Percentiles rank a stretch among this genome's conserved stretches.
phyloP scores from a whole-genome alignment of 164 flowering plant genomes.

The Berberis vulgaris region DNA sequence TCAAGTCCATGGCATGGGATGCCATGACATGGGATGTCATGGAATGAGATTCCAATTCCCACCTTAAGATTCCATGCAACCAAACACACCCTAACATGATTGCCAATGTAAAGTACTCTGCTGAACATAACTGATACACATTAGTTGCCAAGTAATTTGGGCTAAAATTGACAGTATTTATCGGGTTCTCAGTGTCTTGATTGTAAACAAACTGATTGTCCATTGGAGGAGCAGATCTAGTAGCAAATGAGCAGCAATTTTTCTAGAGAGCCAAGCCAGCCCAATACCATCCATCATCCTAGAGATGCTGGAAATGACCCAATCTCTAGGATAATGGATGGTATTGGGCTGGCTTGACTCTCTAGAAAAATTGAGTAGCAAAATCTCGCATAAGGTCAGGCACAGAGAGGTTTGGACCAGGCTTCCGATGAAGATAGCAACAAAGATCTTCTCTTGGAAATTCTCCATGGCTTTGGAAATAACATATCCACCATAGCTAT shows the following conservation, averaged over 20 bases:
- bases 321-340: too few relatives aligned
- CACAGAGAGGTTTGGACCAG: neutral
- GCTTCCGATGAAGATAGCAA: neutral
- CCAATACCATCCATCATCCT: too few relatives aligned
- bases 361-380: neutral
- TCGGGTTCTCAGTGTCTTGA: neutral
- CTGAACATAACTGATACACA: neutral
- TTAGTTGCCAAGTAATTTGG: neutral
- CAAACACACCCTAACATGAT: too few relatives aligned
- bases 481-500: slow-evolving; percentile 10
- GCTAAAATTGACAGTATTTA: neutral
- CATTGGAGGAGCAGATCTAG: neutral
- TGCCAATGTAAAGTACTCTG: slow-evolving; percentile 21
- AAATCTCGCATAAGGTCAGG: neutral
- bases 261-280: too few relatives aligned
- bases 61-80: too few relatives aligned
- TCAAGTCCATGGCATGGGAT: too few relatives aligned
- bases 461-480: neutral
- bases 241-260: too few relatives aligned
- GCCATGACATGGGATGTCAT: too few relatives aligned
- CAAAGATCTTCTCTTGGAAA: neutral
- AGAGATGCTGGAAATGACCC: too few relatives aligned
- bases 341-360: too few relatives aligned
- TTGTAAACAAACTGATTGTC: neutral
- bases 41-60: too few relatives aligned